Conservation (phyloP, 176 grass and related monocot species). For the Guadua angustifolia region DNA sequence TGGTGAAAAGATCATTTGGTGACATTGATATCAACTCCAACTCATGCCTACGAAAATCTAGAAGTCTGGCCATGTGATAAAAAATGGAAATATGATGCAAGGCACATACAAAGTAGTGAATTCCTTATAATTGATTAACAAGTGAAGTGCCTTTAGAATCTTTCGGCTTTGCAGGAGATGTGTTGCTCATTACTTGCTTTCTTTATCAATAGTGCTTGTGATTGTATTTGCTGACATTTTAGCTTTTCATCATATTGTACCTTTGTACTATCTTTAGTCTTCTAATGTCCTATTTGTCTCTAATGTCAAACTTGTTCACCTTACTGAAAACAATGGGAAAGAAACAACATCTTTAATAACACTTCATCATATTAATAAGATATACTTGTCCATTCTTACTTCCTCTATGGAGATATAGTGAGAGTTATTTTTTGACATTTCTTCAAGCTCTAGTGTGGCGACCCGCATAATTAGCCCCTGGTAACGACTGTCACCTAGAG, state of each 20-base stretch:
- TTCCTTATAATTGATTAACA: background rate
- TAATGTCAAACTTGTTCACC: background rate
- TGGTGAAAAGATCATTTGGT: background rate
- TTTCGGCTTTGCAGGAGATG: slow-evolving; percentile 4
- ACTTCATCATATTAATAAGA: background rate
- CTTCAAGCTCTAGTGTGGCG: too few species aligned
- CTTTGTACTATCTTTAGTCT: background rate
- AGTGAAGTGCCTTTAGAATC: background rate
- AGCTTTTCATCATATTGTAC: background rate
- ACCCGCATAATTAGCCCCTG: too few species aligned
- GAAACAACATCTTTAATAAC: background rate
- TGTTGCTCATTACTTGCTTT: slow-evolving; percentile 1
- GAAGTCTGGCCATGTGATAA: background rate
- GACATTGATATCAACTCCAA: background rate
- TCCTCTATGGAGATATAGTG: background rate
- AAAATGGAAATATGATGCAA: background rate
- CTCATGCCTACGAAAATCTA: slow-evolving; percentile 6
- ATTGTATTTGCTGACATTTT: background rate
- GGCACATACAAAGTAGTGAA: background rate
- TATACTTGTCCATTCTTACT: background rate
- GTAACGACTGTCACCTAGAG: too few species aligned
- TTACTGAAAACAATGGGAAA: slow-evolving; percentile 17
- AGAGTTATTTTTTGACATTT: background rate
- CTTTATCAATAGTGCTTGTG: background rate
- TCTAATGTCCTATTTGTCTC: too few species aligned